Conservation (phyloP, 2,329 filamentous ascomycete species). For the Biscogniauxia marginata region DNA sequence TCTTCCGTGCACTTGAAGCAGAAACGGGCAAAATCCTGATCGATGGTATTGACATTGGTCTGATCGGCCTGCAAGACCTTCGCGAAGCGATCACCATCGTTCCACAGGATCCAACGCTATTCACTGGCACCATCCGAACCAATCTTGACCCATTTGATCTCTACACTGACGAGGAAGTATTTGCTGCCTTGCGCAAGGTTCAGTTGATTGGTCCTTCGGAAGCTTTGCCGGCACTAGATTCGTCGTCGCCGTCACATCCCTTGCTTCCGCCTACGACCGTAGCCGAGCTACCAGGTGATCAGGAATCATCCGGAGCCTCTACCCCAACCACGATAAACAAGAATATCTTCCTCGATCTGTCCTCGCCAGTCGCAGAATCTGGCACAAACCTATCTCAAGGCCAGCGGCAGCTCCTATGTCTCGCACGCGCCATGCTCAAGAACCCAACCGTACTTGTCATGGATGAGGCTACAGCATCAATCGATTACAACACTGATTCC, state of each 20-base stretch:
- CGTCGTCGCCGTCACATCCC: conserved; percentile 17
- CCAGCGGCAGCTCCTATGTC: conserved; percentile 89
- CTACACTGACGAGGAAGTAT: conserved; percentile 89
- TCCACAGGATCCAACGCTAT: conserved; percentile 92
- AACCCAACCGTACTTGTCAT: conserved; percentile 92
- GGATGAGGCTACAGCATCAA: conserved; percentile 97
- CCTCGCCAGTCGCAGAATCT: conserved; percentile 81
- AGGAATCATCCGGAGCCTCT: conserved; percentile 19
- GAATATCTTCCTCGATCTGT: conserved; percentile 88
- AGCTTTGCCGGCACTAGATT: conserved; percentile 14
- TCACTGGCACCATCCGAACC: conserved; percentile 85
- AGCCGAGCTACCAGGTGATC: conserved; percentile 10
- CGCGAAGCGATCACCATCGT: conserved; percentile 96
- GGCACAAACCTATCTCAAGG: conserved; percentile 94
- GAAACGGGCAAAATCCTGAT: conserved; percentile 87
- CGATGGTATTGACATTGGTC: conserved; percentile 84
- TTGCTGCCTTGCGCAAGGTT: conserved; percentile 79
- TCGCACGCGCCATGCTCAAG: conserved; percentile 90
- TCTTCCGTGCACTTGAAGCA: conserved; percentile 92
- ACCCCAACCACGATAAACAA: conserved; percentile 69
- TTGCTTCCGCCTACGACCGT: conserved; percentile 8
- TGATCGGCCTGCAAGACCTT: conserved; percentile 89
- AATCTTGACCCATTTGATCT: conserved; percentile 91
- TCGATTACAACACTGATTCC: conserved; percentile 91
- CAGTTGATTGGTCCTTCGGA: conserved; percentile 74